phyloP scores from a whole-genome alignment of 208 protist species.

The Sergeia podlipaevii region DNA sequence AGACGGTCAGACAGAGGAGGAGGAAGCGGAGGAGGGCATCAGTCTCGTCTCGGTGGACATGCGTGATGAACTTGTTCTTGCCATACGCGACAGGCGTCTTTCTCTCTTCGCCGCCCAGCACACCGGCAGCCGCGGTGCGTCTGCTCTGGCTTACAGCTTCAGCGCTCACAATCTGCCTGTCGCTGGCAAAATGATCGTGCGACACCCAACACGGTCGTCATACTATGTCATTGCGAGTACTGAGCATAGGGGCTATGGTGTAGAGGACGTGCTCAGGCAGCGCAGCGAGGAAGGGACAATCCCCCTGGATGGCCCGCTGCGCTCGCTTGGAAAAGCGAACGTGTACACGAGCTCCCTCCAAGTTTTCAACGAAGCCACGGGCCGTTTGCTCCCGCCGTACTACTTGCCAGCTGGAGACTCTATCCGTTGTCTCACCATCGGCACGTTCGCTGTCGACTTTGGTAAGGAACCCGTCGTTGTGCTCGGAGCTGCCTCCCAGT shows the following conservation, averaged over 20 bases:
- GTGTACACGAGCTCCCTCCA: constrained; percentile 71
- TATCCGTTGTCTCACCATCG: constrained; percentile 47
- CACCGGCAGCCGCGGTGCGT: constrained; percentile 17
- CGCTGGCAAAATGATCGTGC: constrained; percentile 52
- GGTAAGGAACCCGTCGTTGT: constrained; percentile 72
- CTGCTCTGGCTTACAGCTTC: constrained; percentile 72
- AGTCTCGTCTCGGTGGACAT: neutral
- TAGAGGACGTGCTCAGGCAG: constrained; percentile 27
- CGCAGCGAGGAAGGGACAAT: constrained; percentile 22
- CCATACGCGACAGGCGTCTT: constrained; percentile 48
- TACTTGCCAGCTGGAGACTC: constrained; percentile 67
- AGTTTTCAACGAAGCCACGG: constrained; percentile 58
- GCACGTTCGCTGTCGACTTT: constrained; percentile 71
- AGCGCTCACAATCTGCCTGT: constrained; percentile 45
- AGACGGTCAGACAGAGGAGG: constrained; percentile 12
- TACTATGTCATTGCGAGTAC: constrained; percentile 53
- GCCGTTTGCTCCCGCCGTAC: constrained; percentile 50
- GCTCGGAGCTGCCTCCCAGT: constrained; percentile 42
- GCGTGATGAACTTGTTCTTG: constrained; percentile 60
- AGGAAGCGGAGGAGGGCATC: too few species aligned
- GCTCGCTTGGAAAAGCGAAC: constrained; percentile 53
- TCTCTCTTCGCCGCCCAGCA: constrained; percentile 56
- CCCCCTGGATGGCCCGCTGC: constrained; percentile 32
- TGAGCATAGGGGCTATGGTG: constrained; percentile 65
- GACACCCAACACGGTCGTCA: constrained; percentile 62